Conservation (phyloP, 805 yeast species). For the Diddensiella caesifluorescens region DNA sequence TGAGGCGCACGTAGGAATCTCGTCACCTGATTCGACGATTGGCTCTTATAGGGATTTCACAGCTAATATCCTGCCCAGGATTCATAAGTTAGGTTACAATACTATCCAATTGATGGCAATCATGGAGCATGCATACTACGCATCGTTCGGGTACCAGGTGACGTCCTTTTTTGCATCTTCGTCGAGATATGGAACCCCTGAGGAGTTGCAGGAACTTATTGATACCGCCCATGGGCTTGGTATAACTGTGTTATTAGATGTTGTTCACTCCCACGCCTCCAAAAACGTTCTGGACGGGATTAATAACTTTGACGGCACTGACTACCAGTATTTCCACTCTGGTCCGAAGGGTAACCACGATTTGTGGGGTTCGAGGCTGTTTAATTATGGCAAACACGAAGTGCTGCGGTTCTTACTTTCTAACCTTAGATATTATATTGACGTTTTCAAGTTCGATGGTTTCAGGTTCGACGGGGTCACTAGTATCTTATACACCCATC, state of each 20-base stretch:
- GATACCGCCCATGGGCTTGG: constrained; percentile 91
- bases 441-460: constrained; percentile 85
- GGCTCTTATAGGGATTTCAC: constrained; percentile 87
- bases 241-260: constrained; percentile 78
- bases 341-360: constrained; percentile 87
- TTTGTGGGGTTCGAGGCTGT: constrained; percentile 93
- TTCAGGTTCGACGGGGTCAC: constrained; percentile 97
- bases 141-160: constrained; percentile 95
- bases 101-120: constrained; percentile 95
- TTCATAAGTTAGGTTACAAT: constrained; percentile 81
- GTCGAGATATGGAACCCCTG: constrained; percentile 93
- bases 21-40: constrained; percentile 80
- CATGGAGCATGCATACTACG: constrained; percentile 98
- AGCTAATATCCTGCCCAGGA: constrained; percentile 70
- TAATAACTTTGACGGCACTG: constrained; percentile 91
- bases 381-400: constrained; percentile 88
- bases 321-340: constrained; percentile 88
- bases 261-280: constrained; percentile 94
- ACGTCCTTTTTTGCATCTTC: constrained; percentile 87
- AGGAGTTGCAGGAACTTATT: constrained; percentile 81
- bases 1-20: constrained; percentile 92
- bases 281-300: constrained; percentile 92
- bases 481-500: constrained; percentile 85
- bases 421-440: constrained; percentile 77
- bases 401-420: constrained; percentile 80